These are phyloP conservation scores for Kappamyces sp. DNA, from an alignment of 192 early-diverging fungal genomes.

Conservation along the genomic window DNA sequence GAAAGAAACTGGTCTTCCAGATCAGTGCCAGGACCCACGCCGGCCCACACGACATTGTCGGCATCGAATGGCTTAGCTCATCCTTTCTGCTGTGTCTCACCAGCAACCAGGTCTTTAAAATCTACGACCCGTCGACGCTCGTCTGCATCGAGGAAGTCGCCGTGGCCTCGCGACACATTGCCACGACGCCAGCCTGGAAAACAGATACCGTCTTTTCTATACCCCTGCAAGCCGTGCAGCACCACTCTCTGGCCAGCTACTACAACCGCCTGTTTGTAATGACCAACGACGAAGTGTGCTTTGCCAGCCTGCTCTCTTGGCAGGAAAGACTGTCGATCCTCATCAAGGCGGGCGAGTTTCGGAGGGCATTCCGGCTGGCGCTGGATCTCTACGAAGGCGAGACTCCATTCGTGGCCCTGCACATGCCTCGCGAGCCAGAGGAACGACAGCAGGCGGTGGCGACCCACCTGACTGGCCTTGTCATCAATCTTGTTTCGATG, in stretches of 20 bases:
- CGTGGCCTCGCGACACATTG: neutral
- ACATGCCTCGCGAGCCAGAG: conserved; percentile 28
- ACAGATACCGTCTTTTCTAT: neutral
- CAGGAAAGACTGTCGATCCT: conserved; percentile 36
- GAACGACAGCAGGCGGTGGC: conserved; percentile 21
- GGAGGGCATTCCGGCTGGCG: conserved; percentile 35
- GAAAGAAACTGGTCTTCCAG: too few species aligned
- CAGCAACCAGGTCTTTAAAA: neutral
- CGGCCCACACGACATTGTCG: too few species aligned
- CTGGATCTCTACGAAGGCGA: conserved; percentile 30
- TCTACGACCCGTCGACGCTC: conserved; percentile 1
- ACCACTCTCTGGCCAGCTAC: conserved; percentile 1
- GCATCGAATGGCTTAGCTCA: too few species aligned
- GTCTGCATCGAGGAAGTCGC: neutral
- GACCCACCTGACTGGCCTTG: conserved; percentile 25
- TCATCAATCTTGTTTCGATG: conserved; percentile 40
- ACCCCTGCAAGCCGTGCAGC: neutral
- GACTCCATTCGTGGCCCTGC: conserved; percentile 23
- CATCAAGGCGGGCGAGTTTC: conserved; percentile 36
- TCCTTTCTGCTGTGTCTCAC: conserved; percentile 2
- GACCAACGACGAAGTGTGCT: conserved; percentile 20
- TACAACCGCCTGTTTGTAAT: conserved; percentile 13
- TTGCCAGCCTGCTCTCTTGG: conserved; percentile 37
- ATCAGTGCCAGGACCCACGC: too few species aligned
- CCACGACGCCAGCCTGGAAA: neutral